Conservation (phyloP, 176 grass and related monocot species). For the Carex cristatella region DNA sequence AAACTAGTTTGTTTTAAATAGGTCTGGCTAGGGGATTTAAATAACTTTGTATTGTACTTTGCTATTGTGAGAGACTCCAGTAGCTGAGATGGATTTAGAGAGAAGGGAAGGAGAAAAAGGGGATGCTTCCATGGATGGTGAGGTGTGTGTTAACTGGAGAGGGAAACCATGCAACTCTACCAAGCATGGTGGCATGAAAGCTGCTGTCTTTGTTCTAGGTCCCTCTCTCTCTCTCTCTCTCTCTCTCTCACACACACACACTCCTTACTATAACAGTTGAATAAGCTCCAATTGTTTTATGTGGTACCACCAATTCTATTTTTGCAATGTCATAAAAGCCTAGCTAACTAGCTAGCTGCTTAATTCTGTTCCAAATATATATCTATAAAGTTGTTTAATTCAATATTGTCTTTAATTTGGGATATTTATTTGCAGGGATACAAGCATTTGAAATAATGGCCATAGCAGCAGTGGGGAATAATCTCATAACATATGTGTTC, state of each 20-base stretch:
- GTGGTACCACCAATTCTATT: not conserved
- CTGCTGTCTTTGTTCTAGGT: slow-evolving; percentile 93
- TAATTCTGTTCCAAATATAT: not conserved
- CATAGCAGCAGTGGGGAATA: slow-evolving; percentile 97
- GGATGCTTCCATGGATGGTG: slow-evolving; percentile 25
- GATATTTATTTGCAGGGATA: slow-evolving; percentile 38
- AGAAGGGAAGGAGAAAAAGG: slow-evolving; percentile 1
- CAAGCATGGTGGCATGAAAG: slow-evolving; percentile 78
- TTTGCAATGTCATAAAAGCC: not conserved
- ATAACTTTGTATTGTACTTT: not conserved
- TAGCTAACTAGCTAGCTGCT: not conserved
- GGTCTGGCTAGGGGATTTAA: not conserved
- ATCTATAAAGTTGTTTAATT: not conserved
- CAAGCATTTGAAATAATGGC: slow-evolving; percentile 97
- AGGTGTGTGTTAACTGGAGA: slow-evolving; percentile 60
- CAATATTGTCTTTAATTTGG: not conserved
- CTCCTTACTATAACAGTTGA: not conserved
- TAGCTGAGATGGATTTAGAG: slow-evolving; percentile 40
- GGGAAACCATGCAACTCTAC: slow-evolving; percentile 52
- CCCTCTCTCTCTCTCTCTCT: not conserved
- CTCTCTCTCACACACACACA: not conserved
- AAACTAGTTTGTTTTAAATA: slow-evolving; percentile 8
- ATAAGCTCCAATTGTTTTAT: not conserved
- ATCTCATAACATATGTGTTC: slow-evolving; percentile 98
- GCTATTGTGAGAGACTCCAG: not conserved